Percentiles rank a stretch among this genome's conserved stretches.
phyloP scores from a whole-genome alignment of 176 grass and related monocot genomes.

The Ananas comosus region DNA sequence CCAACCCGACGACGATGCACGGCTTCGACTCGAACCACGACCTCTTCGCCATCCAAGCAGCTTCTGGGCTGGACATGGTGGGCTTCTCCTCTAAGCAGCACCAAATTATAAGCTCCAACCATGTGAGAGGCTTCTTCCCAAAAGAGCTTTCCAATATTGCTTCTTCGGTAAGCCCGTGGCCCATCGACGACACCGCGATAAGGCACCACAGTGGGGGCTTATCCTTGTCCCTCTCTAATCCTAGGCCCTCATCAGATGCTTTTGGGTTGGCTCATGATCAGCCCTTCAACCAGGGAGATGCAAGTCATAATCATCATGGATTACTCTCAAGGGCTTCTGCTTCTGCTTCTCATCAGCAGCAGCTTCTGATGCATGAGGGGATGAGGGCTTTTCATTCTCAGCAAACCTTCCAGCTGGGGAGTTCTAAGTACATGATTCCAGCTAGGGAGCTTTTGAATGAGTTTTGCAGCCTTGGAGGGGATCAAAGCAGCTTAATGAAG shows the following conservation, averaged over 20 bases:
- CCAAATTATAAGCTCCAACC: background rate
- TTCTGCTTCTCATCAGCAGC: background rate
- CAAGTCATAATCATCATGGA: background rate
- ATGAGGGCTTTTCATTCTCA: background rate
- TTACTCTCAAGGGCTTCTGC: background rate
- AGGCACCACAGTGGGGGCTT: background rate
- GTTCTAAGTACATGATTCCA: slow-evolving; percentile 9
- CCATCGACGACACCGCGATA: background rate
- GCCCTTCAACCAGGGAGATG: background rate
- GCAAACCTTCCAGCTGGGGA: slow-evolving; percentile 6
- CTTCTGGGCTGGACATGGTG: background rate
- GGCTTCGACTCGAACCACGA: slow-evolving; percentile 4
- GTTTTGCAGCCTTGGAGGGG: slow-evolving; percentile 13
- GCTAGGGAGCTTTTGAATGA: slow-evolving; percentile 17
- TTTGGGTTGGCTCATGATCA: background rate
- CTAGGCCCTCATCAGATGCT: background rate
- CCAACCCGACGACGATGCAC: background rate
- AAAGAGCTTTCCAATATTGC: background rate
- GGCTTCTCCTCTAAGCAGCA: slow-evolving; percentile 7
- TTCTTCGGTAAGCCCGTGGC: slow-evolving; percentile 1
- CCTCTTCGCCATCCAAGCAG: background rate
- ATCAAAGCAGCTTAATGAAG: background rate
- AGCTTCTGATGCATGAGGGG: background rate
- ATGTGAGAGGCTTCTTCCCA: background rate
- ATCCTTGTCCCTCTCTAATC: slow-evolving; percentile 3